Conservation (phyloP, 2,329 filamentous ascomycete species). For the Penicillium crustosum region DNA sequence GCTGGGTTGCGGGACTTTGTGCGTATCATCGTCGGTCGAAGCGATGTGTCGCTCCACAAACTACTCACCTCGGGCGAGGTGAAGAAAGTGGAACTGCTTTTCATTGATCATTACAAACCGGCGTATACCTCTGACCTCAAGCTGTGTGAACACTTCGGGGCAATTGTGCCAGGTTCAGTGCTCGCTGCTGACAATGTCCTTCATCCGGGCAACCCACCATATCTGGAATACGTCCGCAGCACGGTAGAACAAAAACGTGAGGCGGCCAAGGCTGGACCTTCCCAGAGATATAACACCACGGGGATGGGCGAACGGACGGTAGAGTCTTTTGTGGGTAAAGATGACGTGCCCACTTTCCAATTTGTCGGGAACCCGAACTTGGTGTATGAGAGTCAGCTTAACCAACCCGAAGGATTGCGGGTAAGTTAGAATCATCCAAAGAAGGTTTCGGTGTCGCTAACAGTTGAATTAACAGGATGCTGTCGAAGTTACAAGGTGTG, state of each 20-base stretch:
- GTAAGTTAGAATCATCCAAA: slow-evolving; percentile 19
- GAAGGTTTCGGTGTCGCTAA: not conserved
- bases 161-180: slow-evolving; percentile 58
- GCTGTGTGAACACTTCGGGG: slow-evolving; percentile 67
- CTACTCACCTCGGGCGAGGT: slow-evolving; percentile 57
- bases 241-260: slow-evolving; percentile 61
- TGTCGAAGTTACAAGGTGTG: slow-evolving; percentile 34
- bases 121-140: slow-evolving; percentile 73
- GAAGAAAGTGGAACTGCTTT: slow-evolving; percentile 62
- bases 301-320: slow-evolving; percentile 19
- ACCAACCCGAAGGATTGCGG: slow-evolving; percentile 29
- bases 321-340: slow-evolving; percentile 22
- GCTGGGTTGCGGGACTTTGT: slow-evolving; percentile 71
- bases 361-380: slow-evolving; percentile 60
- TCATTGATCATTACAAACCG: slow-evolving; percentile 78
- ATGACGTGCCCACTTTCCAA: slow-evolving; percentile 20
- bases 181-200: slow-evolving; percentile 48
- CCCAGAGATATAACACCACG: slow-evolving; percentile 14
- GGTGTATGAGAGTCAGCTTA: slow-evolving; percentile 62
- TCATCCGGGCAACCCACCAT: slow-evolving; percentile 45
- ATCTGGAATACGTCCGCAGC: slow-evolving; percentile 64
- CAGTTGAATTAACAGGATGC: slow-evolving; percentile 27
- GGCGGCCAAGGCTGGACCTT: slow-evolving; percentile 26
- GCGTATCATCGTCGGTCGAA: slow-evolving; percentile 68
- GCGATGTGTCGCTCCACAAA: slow-evolving; percentile 63